Evolutionary conservation across 1,284 basidiomycete species (phyloP).

Genomic region (Pterulicium gracile): DNA sequence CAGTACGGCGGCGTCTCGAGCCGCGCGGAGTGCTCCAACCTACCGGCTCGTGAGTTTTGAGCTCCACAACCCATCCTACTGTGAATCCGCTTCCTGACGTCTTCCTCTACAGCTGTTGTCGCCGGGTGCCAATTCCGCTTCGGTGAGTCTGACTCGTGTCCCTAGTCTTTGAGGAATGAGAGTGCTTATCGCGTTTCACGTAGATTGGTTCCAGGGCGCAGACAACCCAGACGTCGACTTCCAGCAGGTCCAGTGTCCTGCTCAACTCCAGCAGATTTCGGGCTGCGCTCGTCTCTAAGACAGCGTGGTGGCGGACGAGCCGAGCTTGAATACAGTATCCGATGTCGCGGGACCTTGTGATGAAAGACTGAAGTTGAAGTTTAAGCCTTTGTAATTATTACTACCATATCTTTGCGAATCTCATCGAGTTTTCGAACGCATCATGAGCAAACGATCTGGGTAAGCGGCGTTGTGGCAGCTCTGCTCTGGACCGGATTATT

Average conservation of each 20-base stretch:
- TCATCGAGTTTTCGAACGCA: too few relatives aligned
- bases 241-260: constrained; percentile 10
- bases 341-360: too few relatives aligned
- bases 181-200: neutral
- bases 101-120: constrained; percentile 7
- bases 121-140: constrained; percentile 12
- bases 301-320: too few relatives aligned
- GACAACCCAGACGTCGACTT: constrained; percentile 12
- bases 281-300: constrained; percentile 11
- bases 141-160: constrained; percentile 5
- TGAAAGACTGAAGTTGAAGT: too few relatives aligned
- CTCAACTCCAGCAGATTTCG: constrained; percentile 9
- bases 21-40: constrained; percentile 9
- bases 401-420: too few relatives aligned
- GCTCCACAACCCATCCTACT: neutral
- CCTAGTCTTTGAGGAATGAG: neutral
- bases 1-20: constrained; percentile 12
- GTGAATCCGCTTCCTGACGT: neutral
- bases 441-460: too few relatives aligned
- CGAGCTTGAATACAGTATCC: too few relatives aligned
- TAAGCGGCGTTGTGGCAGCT: too few relatives aligned
- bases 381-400: too few relatives aligned
- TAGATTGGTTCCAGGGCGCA: constrained; percentile 12
- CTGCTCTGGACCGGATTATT: too few relatives aligned
- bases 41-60: too few relatives aligned